Evolutionary conservation across 2,329 filamentous ascomycete genomes (phyloP).

Genomic region (Phialophora macrospora): DNA sequence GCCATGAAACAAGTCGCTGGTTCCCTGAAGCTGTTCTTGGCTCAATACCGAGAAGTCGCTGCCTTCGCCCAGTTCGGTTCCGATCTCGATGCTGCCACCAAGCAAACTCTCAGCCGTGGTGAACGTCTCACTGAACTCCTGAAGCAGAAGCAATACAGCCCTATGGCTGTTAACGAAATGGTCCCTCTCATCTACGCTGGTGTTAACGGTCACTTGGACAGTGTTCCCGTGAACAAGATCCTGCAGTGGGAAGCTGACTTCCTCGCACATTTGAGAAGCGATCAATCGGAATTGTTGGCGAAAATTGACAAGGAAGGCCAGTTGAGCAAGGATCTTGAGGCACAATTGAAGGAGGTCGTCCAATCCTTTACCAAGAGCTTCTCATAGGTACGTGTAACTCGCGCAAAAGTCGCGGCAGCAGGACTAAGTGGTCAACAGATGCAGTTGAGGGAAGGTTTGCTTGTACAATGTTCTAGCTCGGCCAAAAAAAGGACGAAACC

Average conservation of each 20-base stretch:
- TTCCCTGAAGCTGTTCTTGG: conserved; percentile 99
- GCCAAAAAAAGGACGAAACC: conserved; percentile 29
- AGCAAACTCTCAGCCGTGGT: conserved; percentile 97
- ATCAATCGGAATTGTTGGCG: conserved; percentile 80
- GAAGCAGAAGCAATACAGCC: conserved; percentile 99
- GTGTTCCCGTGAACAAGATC: conserved; percentile 86
- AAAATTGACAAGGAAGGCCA: conserved; percentile 95
- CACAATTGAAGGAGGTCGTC: conserved; percentile 69
- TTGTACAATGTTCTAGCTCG: conserved; percentile 38
- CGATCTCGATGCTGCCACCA: conserved; percentile 97
- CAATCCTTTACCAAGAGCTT: conserved; percentile 92
- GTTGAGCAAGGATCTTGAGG: conserved; percentile 87
- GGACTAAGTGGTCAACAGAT: conserved; percentile 15
- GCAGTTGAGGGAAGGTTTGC: conserved; percentile 17
- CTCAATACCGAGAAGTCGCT: conserved; percentile 99
- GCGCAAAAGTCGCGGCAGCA: not conserved
- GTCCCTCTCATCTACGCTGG: conserved; percentile 98
- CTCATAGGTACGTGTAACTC: conserved; percentile 51
- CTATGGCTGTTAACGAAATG: conserved; percentile 99
- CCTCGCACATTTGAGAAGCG: conserved; percentile 87
- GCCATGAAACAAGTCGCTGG: conserved; percentile 99
- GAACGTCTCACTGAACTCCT: conserved; percentile 98
- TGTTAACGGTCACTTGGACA: conserved; percentile 96
- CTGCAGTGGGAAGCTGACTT: conserved; percentile 94
- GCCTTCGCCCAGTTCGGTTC: conserved; percentile 99